Percentiles rank a stretch among this genome's conserved stretches.
These are phyloP conservation scores for Cubamyces sp. DNA, from an alignment of 768 basidiomycete species.

Conservation along the genomic window DNA sequence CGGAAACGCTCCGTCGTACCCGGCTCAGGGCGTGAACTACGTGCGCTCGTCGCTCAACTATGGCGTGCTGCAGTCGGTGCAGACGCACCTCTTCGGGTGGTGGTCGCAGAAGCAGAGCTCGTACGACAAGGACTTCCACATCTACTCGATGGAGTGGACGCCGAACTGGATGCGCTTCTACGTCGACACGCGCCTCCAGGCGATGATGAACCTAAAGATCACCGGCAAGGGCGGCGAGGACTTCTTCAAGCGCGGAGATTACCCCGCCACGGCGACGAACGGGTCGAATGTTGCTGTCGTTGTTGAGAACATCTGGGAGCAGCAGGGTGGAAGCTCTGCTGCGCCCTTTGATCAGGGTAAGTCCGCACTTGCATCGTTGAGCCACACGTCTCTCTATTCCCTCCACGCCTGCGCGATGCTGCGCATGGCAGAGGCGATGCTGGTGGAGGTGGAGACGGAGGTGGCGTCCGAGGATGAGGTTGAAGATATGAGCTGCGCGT, in stretches of 20 bases:
- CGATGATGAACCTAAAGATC: constrained; percentile 55
- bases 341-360: constrained; percentile 61
- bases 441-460: background rate
- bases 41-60: constrained; percentile 68
- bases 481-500: background rate
- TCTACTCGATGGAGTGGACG: constrained; percentile 65
- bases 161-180: constrained; percentile 56
- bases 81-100: constrained; percentile 49
- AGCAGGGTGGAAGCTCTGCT: constrained; percentile 44
- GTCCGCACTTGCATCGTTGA: constrained; percentile 26
- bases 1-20: constrained; percentile 49
- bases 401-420: no score
- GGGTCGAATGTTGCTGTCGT: constrained; percentile 43
- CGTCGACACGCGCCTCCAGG: constrained; percentile 54
- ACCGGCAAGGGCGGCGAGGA: constrained; percentile 45
- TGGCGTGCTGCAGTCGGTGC: constrained; percentile 53
- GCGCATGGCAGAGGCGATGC: background rate
- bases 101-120: constrained; percentile 47
- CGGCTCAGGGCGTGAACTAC: constrained; percentile 49
- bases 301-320: constrained; percentile 54
- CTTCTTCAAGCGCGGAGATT: constrained; percentile 56
- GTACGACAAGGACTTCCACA: constrained; percentile 54
- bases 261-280: constrained; percentile 54
- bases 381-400: no score
- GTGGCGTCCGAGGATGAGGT: background rate